Conservation (phyloP, 306 rosid species). For the Astragalus glycyphyllos region DNA sequence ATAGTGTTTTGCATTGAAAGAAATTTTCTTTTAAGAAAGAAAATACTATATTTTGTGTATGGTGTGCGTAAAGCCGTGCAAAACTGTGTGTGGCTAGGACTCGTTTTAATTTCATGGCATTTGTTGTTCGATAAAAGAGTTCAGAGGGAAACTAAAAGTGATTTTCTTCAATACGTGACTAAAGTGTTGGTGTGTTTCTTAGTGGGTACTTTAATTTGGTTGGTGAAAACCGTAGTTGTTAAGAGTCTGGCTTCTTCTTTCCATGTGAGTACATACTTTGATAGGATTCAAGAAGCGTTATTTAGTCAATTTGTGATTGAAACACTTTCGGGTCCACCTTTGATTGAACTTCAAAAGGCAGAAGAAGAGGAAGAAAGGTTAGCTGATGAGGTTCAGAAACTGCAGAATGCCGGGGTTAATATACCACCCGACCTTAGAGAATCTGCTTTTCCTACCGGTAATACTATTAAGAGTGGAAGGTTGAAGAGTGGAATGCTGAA, state of each 20-base stretch:
- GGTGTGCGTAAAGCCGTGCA: conserved; percentile 78
- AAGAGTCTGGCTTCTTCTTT: conserved; percentile 86
- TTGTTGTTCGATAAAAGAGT: conserved; percentile 73
- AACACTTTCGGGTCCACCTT: conserved; percentile 81
- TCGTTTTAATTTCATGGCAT: conserved; percentile 80
- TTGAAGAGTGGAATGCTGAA: conserved; percentile 53
- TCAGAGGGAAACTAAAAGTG: conserved; percentile 55
- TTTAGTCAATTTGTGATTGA: conserved; percentile 84
- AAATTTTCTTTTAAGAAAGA: conserved; percentile 75
- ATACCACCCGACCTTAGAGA: conserved; percentile 77
- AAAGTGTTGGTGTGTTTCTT: conserved; percentile 71
- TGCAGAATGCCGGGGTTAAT: conserved; percentile 86
- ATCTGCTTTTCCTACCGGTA: conserved; percentile 39
- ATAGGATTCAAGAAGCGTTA: conserved; percentile 82
- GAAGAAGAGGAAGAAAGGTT: conserved; percentile 81
- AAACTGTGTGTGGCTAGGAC: conserved; percentile 82
- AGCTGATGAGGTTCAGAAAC: conserved; percentile 70
- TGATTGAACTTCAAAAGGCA: conserved; percentile 57
- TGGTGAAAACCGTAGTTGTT: conserved; percentile 72
- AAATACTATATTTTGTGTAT: conserved; percentile 81
- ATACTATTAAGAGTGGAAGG: conserved; percentile 49
- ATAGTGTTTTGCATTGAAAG: conserved; percentile 73
- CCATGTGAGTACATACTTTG: conserved; percentile 83
- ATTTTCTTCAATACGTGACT: conserved; percentile 50
- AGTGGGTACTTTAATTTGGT: conserved; percentile 74